Conservation (phyloP, 1,284 basidiomycete genomes). For the Bjerkandera adusta region DNA sequence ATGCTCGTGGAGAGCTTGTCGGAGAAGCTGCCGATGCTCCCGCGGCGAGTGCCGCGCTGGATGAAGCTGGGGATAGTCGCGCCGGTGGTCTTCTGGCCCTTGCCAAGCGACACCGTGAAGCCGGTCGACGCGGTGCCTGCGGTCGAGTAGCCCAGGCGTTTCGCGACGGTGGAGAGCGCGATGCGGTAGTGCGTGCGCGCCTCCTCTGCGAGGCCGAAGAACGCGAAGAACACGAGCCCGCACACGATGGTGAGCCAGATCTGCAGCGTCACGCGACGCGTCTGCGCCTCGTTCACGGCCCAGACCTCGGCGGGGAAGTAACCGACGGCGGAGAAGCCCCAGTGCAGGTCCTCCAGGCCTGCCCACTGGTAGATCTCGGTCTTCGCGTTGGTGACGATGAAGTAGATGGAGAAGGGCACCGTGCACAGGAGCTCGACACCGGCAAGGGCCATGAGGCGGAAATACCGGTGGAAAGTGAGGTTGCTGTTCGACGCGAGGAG, state of each 20-base stretch:
- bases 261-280: conserved; percentile 8
- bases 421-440: conserved; percentile 39
- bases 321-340: conserved; percentile 29
- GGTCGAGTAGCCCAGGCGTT: conserved; percentile 30
- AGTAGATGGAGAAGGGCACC: conserved; percentile 36
- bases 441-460: conserved; percentile 54
- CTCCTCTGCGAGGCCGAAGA: conserved; percentile 71
- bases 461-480: conserved; percentile 45
- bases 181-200: conserved; percentile 55
- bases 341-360: conserved; percentile 38
- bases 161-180: conserved; percentile 41
- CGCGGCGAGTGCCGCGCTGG: conserved; percentile 22
- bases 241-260: conserved; percentile 24
- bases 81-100: conserved; percentile 25
- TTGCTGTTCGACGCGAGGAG: conserved; percentile 28
- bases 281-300: conserved; percentile 16
- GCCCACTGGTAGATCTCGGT: conserved; percentile 29
- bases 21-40: conserved; percentile 13
- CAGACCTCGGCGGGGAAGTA: conserved; percentile 30
- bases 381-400: conserved; percentile 25
- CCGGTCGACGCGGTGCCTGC: conserved; percentile 24
- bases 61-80: conserved; percentile 33
- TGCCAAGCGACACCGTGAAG: conserved; percentile 34
- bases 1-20: conserved; percentile 17
- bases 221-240: conserved; percentile 52